phyloP scores from a whole-genome alignment of 495 filamentous ascomycete genomes.

The Penicillium maclennaniae region DNA sequence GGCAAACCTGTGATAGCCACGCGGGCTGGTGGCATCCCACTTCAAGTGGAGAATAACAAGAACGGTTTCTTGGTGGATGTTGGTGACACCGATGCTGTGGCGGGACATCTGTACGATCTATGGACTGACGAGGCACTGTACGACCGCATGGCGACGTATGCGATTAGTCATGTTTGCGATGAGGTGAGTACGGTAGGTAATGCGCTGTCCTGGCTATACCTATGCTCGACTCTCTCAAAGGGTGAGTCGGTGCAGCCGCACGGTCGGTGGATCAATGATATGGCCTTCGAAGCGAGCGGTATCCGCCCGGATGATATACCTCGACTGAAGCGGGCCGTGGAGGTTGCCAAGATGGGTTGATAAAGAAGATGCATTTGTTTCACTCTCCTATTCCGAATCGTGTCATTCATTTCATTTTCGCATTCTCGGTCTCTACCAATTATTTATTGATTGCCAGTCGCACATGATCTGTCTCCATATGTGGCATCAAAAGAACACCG shows the following conservation, averaged over 20 bases:
- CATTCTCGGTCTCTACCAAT: background rate
- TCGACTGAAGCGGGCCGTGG: slow-evolving; percentile 46
- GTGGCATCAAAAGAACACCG: background rate
- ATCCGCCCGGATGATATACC: background rate
- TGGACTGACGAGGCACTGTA: slow-evolving; percentile 64
- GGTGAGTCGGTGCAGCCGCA: slow-evolving; percentile 47
- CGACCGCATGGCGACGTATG: slow-evolving; percentile 64
- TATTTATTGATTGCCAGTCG: background rate
- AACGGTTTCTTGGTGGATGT: slow-evolving; percentile 76
- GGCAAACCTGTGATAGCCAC: slow-evolving; percentile 80
- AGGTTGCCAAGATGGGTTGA: slow-evolving; percentile 33
- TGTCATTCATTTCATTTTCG: background rate
- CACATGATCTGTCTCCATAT: background rate
- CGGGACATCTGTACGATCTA: slow-evolving; percentile 62
- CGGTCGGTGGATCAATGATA: slow-evolving; percentile 69
- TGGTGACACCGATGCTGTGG: slow-evolving; percentile 69
- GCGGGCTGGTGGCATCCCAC: slow-evolving; percentile 73
- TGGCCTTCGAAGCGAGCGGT: slow-evolving; percentile 68
- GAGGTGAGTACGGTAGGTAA: slow-evolving; percentile 84
- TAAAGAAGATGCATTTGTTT: background rate
- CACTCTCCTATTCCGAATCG: too few species aligned
- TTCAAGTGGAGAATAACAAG: slow-evolving; percentile 70
- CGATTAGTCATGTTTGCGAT: slow-evolving; percentile 64
- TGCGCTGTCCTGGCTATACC: slow-evolving; percentile 71
- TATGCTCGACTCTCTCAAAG: slow-evolving; percentile 60